Conservation (phyloP, 164 flowering plant genomes). For the Macadamia tetraphylla region DNA sequence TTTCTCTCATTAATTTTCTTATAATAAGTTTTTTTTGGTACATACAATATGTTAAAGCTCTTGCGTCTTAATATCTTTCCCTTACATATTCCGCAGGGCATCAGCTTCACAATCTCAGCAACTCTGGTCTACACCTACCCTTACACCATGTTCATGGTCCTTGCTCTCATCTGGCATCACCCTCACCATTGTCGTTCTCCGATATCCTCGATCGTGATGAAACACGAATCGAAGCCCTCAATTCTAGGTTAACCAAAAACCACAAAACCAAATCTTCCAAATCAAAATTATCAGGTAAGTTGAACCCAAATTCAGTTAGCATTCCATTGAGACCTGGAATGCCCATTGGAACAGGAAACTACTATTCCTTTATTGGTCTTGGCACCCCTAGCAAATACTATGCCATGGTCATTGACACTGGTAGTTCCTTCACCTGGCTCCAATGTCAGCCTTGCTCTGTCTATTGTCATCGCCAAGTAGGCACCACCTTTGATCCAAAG, state of each 20-base stretch:
- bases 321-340: constrained; percentile 26
- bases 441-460: constrained; percentile 45
- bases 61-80: no score
- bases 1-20: no score
- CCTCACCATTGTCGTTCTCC: background rate
- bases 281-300: background rate
- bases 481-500: constrained; percentile 28
- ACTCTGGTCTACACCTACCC: constrained; percentile 15
- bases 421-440: constrained; percentile 47
- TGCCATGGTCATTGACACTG: constrained; percentile 43
- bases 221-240: constrained; percentile 14
- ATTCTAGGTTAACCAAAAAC: constrained; percentile 9
- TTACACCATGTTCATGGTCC: constrained; percentile 23
- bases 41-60: no score
- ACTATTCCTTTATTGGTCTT: constrained; percentile 32
- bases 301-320: constrained; percentile 13
- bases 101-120: constrained; percentile 3
- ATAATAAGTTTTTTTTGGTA: no score
- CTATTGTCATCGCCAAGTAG: constrained; percentile 36
- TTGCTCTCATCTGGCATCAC: constrained; percentile 16
- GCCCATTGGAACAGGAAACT: constrained; percentile 37
- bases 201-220: constrained; percentile 13
- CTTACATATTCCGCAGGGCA: background rate
- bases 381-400: constrained; percentile 35
- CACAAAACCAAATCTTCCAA: background rate